Conservation (phyloP, 106 monocot genomes). For the Ottelia alismoides region DNA sequence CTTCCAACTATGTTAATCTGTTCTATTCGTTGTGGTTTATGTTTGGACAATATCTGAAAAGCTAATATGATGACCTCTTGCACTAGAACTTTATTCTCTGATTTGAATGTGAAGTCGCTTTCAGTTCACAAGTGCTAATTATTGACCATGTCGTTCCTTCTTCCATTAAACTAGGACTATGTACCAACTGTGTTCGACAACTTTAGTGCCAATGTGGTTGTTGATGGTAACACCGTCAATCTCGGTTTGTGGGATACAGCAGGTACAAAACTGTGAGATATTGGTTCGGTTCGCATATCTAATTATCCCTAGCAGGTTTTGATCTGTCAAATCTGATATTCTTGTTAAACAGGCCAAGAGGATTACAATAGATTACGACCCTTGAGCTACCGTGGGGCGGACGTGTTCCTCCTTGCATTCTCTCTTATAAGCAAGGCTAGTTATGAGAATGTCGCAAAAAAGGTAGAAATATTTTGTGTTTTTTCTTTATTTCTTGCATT, state of each 20-base stretch:
- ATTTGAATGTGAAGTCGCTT: no score
- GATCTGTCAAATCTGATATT: neutral
- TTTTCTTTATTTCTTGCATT: no score
- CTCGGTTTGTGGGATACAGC: constrained; percentile 79
- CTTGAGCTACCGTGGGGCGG: constrained; percentile 66
- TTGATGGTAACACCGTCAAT: constrained; percentile 62
- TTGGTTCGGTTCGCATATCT: neutral
- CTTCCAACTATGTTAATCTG: no score
- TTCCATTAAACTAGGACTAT: constrained; percentile 30
- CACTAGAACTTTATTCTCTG: no score
- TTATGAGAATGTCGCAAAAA: constrained; percentile 73
- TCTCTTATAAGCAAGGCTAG: constrained; percentile 77
- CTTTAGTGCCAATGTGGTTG: constrained; percentile 77
- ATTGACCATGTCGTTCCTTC: no score
- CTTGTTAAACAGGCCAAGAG: constrained; percentile 45
- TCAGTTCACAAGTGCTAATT: neutral
- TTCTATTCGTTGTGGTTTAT: no score
- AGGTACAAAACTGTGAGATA: constrained; percentile 19
- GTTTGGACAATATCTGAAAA: no score
- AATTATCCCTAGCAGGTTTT: neutral
- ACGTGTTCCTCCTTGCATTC: constrained; percentile 61
- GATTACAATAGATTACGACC: constrained; percentile 80
- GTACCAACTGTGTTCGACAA: constrained; percentile 70
- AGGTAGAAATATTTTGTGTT: constrained; percentile 25
- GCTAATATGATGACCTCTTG: no score